A percentile compares a stretch with the other conserved stretches of the same genome.
Evolutionary conservation across 768 basidiomycete species (phyloP).

Genomic region (Amanita pallidorosea): DNA sequence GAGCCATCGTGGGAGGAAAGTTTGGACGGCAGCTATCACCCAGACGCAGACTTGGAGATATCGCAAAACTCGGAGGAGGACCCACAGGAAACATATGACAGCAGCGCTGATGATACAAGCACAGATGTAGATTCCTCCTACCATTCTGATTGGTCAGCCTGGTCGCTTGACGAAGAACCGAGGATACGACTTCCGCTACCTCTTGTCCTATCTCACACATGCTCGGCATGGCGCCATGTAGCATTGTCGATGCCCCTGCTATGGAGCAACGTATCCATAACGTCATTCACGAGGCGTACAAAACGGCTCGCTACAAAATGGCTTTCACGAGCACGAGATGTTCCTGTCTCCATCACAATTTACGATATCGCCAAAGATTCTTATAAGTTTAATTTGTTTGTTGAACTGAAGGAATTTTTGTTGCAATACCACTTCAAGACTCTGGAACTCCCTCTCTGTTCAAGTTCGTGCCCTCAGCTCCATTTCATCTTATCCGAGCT

Average conservation of each 20-base stretch:
- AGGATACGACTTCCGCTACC: not conserved
- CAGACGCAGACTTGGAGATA: not conserved
- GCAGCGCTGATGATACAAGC: not conserved
- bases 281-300: not conserved
- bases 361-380: not conserved
- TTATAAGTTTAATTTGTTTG: not conserved
- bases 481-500: not conserved
- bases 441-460: not conserved
- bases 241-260: not conserved
- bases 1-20: not conserved
- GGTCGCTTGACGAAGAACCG: not conserved
- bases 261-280: not conserved
- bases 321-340: not conserved
- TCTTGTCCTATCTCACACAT: not conserved
- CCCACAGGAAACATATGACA: not conserved
- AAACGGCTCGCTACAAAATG: not conserved
- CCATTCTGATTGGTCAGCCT: not conserved
- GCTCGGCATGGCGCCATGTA: not conserved
- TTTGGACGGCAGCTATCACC: not conserved
- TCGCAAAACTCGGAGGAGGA: not conserved
- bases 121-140: too few relatives aligned
- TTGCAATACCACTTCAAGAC: not conserved
- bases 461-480: not conserved
- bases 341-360: not conserved
- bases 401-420: not conserved